These are phyloP conservation scores for Trypanosoma melophagium DNA, from an alignment of 208 protist genomes.

Conservation along the genomic window DNA sequence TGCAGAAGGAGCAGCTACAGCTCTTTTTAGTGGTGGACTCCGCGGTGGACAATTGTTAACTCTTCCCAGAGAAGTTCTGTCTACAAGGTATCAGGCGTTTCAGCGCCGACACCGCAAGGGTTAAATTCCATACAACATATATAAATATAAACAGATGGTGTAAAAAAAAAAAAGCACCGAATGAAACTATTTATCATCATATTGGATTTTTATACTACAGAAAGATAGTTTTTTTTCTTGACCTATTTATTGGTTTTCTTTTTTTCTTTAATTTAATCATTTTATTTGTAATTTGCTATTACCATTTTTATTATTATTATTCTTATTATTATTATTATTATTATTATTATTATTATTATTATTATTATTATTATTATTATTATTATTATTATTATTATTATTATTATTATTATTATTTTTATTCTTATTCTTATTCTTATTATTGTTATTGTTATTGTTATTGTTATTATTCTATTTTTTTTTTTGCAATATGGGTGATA, in stretches of 20 bases:
- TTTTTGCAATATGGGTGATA: too few species aligned
- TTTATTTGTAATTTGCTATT: slow-evolving; percentile 20
- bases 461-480: too few species aligned
- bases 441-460: too few species aligned
- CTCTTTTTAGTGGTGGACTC: not conserved
- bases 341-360: not conserved
- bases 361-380: slow-evolving; percentile 20
- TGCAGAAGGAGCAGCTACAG: not conserved
- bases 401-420: slow-evolving; percentile 20
- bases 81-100: slow-evolving; percentile 23
- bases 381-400: not conserved
- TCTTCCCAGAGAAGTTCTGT: slow-evolving; percentile 4
- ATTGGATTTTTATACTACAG: slow-evolving; percentile 11
- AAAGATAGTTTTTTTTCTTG: slow-evolving; percentile 30
- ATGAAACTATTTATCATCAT: not conserved
- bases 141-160: not conserved
- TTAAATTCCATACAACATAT: not conserved
- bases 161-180: not conserved
- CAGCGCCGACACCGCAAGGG: slow-evolving; percentile 14
- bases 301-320: slow-evolving; percentile 10
- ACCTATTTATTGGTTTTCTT: not conserved
- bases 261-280: too few species aligned
- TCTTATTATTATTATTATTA: slow-evolving; percentile 4
- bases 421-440: not conserved
- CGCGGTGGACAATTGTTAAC: slow-evolving; percentile 1